These are phyloP conservation scores for Hyaloscypha bicolor DNA, from an alignment of 495 filamentous ascomycete genomes.

Conservation along the genomic window DNA sequence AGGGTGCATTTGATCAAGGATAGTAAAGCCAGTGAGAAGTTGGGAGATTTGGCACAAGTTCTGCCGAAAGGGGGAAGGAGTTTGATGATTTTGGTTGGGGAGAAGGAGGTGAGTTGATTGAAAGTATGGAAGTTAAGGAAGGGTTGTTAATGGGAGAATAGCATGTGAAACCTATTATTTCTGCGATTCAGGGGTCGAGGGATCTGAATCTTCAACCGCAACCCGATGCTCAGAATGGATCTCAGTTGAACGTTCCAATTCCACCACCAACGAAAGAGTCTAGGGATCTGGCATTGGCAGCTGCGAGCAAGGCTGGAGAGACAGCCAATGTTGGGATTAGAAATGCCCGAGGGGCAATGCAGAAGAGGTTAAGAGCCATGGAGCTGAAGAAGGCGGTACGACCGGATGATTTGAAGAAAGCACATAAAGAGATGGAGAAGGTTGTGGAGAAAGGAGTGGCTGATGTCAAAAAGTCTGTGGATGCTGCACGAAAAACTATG, in stretches of 20 bases:
- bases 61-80: conserved; percentile 70
- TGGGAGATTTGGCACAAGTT: conserved; percentile 77
- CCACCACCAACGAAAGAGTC: conserved; percentile 69
- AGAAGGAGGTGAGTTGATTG: conserved; percentile 55
- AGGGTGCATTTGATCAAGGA: conserved; percentile 61
- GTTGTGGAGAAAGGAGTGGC: conserved; percentile 67
- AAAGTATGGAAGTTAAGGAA: conserved; percentile 26
- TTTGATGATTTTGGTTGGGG: conserved; percentile 65
- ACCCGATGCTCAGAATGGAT: conserved; percentile 63
- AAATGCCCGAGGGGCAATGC: conserved; percentile 57
- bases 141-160: conserved; percentile 32
- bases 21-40: conserved; percentile 51
- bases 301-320: conserved; percentile 64
- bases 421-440: conserved; percentile 72
- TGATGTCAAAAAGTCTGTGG: conserved; percentile 69
- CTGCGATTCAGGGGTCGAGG: conserved; percentile 65
- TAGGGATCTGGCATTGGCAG: conserved; percentile 52
- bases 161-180: conserved; percentile 71
- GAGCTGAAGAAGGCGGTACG: conserved; percentile 56
- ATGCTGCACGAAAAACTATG: conserved; percentile 62
- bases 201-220: conserved; percentile 75
- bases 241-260: conserved; percentile 72
- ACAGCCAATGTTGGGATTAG: conserved; percentile 54
- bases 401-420: conserved; percentile 69
- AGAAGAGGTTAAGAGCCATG: conserved; percentile 66